Evolutionary conservation across 2,329 filamentous ascomycete genomes (phyloP), one percentile per base, ranked within the genome.

Genomic region (Akanthomyces lecanii): DNA sequence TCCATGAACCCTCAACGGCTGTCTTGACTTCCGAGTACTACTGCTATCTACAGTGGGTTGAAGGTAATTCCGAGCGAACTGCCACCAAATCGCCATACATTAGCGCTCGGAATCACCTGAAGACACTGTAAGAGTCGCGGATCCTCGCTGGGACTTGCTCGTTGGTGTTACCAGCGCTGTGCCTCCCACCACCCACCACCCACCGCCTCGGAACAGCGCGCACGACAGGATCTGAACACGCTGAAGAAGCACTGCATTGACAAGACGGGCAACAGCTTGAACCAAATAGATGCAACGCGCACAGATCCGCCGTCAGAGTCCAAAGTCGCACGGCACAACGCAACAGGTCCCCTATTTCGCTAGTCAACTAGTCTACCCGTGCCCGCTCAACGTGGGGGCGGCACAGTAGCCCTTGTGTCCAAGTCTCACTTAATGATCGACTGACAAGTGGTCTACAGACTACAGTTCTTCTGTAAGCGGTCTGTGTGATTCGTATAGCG

Each of bases 1-100:
- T 25, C 51, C 40, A 57, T 6, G 7, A 3, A 42, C 40, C 42
- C 40, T 57, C 40, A 57, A 57, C 54, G 54, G 54, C 54, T 57
- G 40, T 14, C 44, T 23, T 47, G 25, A 28, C 54, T 57, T 47
- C 54, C 28, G 42, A 57, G 42, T 25, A 33, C 28, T 47, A 40
- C 38, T 40, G 38, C 12, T 10, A 40, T 57, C 54, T 55, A 45
- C 21, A 21, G 21, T 21, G 21, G 21, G 21, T 21, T 21, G 21
- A 21, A 21, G 21, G 21, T 21, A 21, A 21, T 21, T 21, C 21
- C 21, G 21, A 21, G 21, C 21, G 21, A 21, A 21, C 21, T 21
- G 21, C 21, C 21, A 21, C 21, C 21, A 21, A 21, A 21, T 21
- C 21, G 21, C 21, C 21, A 21, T 21, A 21, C 21, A 21, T 21